Base-by-base conservation (phyloP, 2,329 filamentous ascomycete species). In the Coniochaeta sp. region DNA sequence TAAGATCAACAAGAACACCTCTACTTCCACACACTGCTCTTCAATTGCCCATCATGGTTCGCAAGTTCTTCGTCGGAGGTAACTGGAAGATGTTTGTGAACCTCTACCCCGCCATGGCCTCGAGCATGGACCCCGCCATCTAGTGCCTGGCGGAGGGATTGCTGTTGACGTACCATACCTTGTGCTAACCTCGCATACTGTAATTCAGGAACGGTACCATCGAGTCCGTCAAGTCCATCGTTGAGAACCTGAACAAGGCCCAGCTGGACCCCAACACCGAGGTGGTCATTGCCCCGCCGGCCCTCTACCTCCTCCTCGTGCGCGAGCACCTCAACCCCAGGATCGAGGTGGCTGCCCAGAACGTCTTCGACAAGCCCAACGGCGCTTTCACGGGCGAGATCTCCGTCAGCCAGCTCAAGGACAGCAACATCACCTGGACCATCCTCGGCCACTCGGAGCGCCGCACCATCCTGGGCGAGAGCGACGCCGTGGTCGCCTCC, bases 311-410 rank as follows among this genome's bases (percentile, higher is more conserved):
- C 69, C 85, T 91, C 72, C 86, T 93, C 66, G 87, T 92, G 72
- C 91, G 91, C 70, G 88, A 95, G 74, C 82, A 87, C 72, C 84
- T 93, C 70, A 86, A 88, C 74, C 72, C 84, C 69, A 86, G 87
- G 66, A 82, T 99, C 73, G 89, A 90, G 72, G 90, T 99, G 65
- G 90, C 93, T 61, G 89, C 95, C 61, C 95, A 99, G 81, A 99
- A 99, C 79, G 91, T 98, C 77, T 98, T 86, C 79, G 90, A 98
- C 83, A 93, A 93, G 85, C 91, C 92, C 75, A 92, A 95, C 77
- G 95, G 95, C 69, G 95, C 95, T 70, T 98, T 90, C 83, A 99
- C 95, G 38, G 95, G 95, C 72, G 95, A 99, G 81, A 95, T 97
- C 80, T 93, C 89, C 66, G 93, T 93, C 66, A 81, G 88, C 64